Evolutionary conservation across 257 asterid species (phyloP).

Genomic region (Echium plantagineum): DNA sequence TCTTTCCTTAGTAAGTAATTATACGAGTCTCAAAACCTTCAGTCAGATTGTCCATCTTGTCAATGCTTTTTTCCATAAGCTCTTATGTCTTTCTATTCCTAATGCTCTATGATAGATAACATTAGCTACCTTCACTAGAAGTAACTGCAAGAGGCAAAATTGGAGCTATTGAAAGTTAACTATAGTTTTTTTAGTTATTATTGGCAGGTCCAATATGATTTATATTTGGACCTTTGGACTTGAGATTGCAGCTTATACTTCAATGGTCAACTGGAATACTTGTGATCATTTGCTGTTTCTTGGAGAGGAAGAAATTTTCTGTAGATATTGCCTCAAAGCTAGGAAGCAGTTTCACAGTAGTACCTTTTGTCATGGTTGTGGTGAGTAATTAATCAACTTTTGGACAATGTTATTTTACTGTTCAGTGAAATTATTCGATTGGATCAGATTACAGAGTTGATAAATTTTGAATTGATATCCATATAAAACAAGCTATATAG

Average conservation of each 20-base stretch:
- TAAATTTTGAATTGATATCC: background rate
- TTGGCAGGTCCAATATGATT: constrained; percentile 34
- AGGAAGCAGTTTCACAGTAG: constrained; percentile 93
- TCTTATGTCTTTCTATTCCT: too few species aligned
- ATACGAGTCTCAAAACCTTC: too few species aligned
- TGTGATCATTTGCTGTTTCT: constrained; percentile 72
- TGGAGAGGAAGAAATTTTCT: constrained; percentile 61
- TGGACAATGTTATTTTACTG: background rate
- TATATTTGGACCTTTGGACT: constrained; percentile 37
- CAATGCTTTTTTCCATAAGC: too few species aligned
- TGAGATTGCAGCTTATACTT: constrained; percentile 93
- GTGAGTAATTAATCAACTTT: constrained; percentile 32
- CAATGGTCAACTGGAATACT: constrained; percentile 95
- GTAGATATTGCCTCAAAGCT: constrained; percentile 66
- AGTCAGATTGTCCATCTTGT: background rate
- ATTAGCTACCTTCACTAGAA: background rate
- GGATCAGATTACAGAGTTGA: background rate
- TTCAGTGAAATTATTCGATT: background rate
- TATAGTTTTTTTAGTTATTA: constrained; percentile 20
- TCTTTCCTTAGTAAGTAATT: too few species aligned
- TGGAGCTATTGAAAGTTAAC: constrained; percentile 4
- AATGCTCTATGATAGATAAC: too few species aligned
- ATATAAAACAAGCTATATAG: constrained; percentile 1
- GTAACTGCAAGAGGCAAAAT: background rate
- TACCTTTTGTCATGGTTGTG: constrained; percentile 84